Evolutionary conservation across 805 yeast species (phyloP).

Genomic region (Sungouiozyma ichnusensis): DNA sequence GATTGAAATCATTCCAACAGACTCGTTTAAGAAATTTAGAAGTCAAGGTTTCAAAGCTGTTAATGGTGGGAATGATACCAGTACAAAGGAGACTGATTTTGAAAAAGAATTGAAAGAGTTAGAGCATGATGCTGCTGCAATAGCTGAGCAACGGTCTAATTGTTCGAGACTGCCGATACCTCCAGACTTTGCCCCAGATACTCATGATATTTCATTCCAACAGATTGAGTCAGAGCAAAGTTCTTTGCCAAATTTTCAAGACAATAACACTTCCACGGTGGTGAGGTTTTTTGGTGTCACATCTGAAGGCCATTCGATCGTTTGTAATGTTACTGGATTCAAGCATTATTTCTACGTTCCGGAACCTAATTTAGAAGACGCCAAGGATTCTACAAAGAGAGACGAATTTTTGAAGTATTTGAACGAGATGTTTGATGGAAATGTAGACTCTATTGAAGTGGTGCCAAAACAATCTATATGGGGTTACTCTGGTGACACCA

Average conservation of each 20-base stretch:
- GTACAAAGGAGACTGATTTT: conserved; percentile 17
- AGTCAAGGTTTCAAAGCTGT: conserved; percentile 25
- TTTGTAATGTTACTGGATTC: conserved; percentile 85
- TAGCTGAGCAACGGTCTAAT: conserved; percentile 15
- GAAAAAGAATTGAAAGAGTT: conserved; percentile 24
- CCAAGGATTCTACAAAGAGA: conserved; percentile 23
- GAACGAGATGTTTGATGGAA: conserved; percentile 37
- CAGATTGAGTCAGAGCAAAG: conserved; percentile 94
- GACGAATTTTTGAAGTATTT: conserved; percentile 37
- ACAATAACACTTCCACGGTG: conserved; percentile 35
- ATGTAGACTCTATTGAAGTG: conserved; percentile 58
- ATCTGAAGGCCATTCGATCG: conserved; percentile 72
- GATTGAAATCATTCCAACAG: conserved; percentile 27
- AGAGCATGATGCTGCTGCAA: conserved; percentile 24
- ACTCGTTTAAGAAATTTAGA: conserved; percentile 21
- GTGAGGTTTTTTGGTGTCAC: conserved; percentile 92
- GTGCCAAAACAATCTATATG: conserved; percentile 74
- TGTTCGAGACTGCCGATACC: conserved; percentile 56
- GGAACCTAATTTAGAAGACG: conserved; percentile 57
- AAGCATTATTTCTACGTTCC: conserved; percentile 86
- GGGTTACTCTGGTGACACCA: conserved; percentile 79
- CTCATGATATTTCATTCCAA: conserved; percentile 60
- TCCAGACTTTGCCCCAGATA: conserved; percentile 35
- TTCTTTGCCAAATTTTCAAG: conserved; percentile 34
- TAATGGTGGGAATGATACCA: conserved; percentile 15